These are phyloP conservation scores for Ustilago xerochloae DNA, from an alignment of 1,284 basidiomycete genomes.

Conservation along the genomic window DNA sequence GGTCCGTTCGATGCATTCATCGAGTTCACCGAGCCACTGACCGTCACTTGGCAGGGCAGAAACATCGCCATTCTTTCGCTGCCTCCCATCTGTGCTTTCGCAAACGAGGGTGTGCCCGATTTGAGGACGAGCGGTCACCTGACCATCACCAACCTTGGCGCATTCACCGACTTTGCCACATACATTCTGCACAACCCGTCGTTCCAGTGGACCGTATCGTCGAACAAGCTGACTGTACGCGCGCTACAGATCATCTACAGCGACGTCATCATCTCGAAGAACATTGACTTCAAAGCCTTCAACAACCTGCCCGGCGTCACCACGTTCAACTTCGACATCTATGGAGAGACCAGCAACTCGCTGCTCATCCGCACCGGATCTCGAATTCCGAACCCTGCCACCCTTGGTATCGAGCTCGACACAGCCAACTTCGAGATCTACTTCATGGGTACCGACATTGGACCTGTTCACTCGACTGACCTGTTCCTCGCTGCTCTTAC, in stretches of 20 bases:
- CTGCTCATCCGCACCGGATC: constrained; percentile 79
- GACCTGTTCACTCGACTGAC: constrained; percentile 68
- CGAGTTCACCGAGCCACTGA: constrained; percentile 68
- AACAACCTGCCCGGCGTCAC: constrained; percentile 74
- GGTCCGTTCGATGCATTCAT: constrained; percentile 72
- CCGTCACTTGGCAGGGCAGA: constrained; percentile 77
- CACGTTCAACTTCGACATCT: constrained; percentile 75
- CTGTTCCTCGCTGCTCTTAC: constrained; percentile 74
- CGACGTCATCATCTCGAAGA: constrained; percentile 76
- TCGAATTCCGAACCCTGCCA: constrained; percentile 76
- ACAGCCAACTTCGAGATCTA: constrained; percentile 76
- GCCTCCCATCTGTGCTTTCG: constrained; percentile 78
- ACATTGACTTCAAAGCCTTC: constrained; percentile 78
- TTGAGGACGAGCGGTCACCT: constrained; percentile 71
- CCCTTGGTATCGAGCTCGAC: constrained; percentile 80
- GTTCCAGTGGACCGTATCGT: constrained; percentile 80
- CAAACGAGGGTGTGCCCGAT: constrained; percentile 77
- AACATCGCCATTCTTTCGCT: constrained; percentile 77
- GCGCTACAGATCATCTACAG: constrained; percentile 79
- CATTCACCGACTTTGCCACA: constrained; percentile 77
- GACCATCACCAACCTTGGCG: constrained; percentile 64
- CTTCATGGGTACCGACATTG: constrained; percentile 69
- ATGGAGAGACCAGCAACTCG: constrained; percentile 76
- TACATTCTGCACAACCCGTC: constrained; percentile 76
- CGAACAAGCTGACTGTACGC: constrained; percentile 74